Conservation (phyloP, 306 rosid genomes). For the Pueraria montana region DNA sequence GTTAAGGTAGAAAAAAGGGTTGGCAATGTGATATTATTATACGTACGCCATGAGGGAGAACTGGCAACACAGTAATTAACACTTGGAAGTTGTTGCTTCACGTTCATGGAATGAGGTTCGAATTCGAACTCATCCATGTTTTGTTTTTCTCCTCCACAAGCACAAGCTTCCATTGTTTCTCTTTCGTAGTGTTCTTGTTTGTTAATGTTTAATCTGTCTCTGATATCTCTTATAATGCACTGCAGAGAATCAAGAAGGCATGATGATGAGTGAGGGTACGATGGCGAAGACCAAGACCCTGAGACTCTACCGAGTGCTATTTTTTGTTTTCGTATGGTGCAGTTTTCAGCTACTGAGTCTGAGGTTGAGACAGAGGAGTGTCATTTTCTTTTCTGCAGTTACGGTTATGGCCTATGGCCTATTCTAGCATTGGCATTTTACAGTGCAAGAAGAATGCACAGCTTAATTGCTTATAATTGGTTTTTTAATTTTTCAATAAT, state of each 20-base stretch:
- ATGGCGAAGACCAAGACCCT: no score
- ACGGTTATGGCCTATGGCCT: not conserved
- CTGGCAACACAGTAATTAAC: conserved; percentile 74
- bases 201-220: not conserved
- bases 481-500: not conserved
- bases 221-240: conserved; percentile 1
- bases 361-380: not conserved
- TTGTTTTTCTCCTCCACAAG: conserved; percentile 39
- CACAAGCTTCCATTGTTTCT: conserved; percentile 18
- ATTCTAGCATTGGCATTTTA: not conserved
- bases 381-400: conserved; percentile 7
- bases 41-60: conserved; percentile 80
- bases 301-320: no score
- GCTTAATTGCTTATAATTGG: not conserved
- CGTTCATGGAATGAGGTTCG: conserved; percentile 71
- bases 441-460: not conserved
- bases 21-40: not conserved
- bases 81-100: conserved; percentile 82
- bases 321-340: no score
- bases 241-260: conserved; percentile 1
- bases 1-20: not conserved
- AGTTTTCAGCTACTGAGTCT: not conserved
- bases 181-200: not conserved
- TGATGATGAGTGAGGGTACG: not conserved
- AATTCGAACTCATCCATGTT: conserved; percentile 65